Conservation (phyloP, 441 rosid species). For the California macrophylla region DNA sequence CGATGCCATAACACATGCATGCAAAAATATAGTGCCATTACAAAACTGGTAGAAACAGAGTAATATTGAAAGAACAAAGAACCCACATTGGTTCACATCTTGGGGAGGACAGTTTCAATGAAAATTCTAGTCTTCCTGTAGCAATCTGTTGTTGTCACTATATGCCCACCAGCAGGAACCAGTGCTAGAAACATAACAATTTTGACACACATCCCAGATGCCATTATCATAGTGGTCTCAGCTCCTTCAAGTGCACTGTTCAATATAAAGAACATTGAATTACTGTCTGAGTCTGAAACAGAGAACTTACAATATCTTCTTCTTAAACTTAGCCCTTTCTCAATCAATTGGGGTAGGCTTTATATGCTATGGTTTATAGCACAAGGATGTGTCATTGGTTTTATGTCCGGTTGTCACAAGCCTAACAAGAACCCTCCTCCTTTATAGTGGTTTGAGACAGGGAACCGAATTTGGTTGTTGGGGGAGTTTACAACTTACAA, state of each 20-base stretch:
- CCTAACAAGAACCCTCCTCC: too few species aligned
- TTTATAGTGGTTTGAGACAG: too few species aligned
- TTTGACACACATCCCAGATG: slow-evolving; percentile 98
- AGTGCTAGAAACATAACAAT: slow-evolving; percentile 75
- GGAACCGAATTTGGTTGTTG: too few species aligned
- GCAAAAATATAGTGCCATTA: background rate
- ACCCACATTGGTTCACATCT: slow-evolving; percentile 73
- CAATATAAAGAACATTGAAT: slow-evolving; percentile 8
- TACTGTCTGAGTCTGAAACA: background rate
- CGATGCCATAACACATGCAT: background rate
- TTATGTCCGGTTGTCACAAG: too few species aligned
- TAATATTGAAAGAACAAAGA: background rate
- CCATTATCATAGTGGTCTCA: slow-evolving; percentile 83
- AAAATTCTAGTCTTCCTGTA: slow-evolving; percentile 91
- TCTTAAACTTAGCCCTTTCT: too few species aligned
- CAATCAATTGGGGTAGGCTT: too few species aligned
- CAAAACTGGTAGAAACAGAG: background rate
- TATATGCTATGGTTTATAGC: too few species aligned
- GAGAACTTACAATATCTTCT: background rate
- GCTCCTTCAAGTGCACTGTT: slow-evolving; percentile 90
- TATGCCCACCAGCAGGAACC: slow-evolving; percentile 95
- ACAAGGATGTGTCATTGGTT: too few species aligned
- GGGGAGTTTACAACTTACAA: too few species aligned
- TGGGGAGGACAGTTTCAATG: slow-evolving; percentile 85
- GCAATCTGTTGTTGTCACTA: slow-evolving; percentile 94